Conservation (phyloP, 768 basidiomycete species). For the Auriscalpium orientale region DNA sequence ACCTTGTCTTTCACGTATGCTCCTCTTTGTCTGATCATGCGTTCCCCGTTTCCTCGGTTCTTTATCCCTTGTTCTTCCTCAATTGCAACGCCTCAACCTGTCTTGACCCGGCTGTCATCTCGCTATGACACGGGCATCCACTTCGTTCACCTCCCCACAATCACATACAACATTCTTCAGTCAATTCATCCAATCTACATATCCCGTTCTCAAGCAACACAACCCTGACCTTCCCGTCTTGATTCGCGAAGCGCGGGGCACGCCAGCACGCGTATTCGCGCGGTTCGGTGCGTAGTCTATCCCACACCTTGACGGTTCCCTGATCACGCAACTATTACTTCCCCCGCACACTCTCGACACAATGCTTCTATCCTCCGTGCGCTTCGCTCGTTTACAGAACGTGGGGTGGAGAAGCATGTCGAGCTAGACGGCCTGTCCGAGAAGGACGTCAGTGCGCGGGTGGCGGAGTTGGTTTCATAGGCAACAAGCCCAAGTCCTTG, state of each 20-base stretch:
- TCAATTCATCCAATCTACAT: constrained; percentile 71
- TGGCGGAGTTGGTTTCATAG: constrained; percentile 47
- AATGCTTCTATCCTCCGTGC: background rate
- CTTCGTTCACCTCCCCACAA: too few species aligned
- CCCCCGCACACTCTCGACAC: too few species aligned
- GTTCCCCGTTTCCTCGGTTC: background rate
- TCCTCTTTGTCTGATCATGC: background rate
- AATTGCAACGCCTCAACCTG: too few species aligned
- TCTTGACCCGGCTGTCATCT: too few species aligned
- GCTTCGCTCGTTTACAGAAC: constrained; percentile 40
- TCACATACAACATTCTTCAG: constrained; percentile 27
- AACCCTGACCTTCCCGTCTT: constrained; percentile 84
- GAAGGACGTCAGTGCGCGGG: constrained; percentile 62
- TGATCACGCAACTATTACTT: too few species aligned
- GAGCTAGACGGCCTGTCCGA: constrained; percentile 71
- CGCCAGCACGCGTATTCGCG: constrained; percentile 77
- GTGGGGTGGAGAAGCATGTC: constrained; percentile 73
- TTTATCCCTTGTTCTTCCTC: background rate
- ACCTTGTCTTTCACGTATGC: background rate
- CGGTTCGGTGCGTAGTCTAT: constrained; percentile 60
- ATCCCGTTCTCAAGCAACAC: constrained; percentile 68
- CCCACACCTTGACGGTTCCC: background rate
- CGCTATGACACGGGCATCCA: too few species aligned
- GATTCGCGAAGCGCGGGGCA: constrained; percentile 73
- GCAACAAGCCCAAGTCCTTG: too few species aligned